A percentile compares a stretch with the other conserved stretches of the same genome.
Evolutionary conservation across 768 basidiomycete genomes (phyloP).

Genomic region (Heimioporus sp.): DNA sequence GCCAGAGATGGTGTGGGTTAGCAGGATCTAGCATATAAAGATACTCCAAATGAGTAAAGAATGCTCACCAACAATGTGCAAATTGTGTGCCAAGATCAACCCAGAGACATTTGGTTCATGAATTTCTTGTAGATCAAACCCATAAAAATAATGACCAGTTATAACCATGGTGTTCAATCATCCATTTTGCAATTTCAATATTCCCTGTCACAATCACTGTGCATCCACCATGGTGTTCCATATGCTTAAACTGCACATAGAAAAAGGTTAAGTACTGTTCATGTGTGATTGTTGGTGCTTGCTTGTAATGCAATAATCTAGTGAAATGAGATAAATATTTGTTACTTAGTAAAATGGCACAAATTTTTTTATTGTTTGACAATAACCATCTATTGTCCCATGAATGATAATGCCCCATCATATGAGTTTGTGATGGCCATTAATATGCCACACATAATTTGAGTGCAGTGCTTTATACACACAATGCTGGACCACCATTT

Average conservation of each 20-base stretch:
- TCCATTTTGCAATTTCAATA: constrained; percentile 21
- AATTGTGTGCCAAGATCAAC: constrained; percentile 42
- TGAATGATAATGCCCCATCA: too few species aligned
- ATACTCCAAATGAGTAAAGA: constrained; percentile 37
- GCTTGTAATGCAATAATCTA: constrained; percentile 23
- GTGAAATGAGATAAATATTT: too few species aligned
- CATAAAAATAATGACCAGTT: constrained; percentile 29
- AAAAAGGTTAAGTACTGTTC: constrained; percentile 26
- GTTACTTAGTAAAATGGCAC: too few species aligned
- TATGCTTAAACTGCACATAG: constrained; percentile 6
- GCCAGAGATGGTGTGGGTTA: constrained; percentile 40
- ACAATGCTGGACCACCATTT: not conserved
- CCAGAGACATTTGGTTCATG: constrained; percentile 44
- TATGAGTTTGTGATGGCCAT: too few species aligned
- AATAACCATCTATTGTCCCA: too few species aligned
- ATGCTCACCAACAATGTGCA: constrained; percentile 38
- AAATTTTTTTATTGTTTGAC: too few species aligned
- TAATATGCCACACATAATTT: not conserved
- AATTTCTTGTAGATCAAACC: constrained; percentile 40
- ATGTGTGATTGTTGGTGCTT: constrained; percentile 24
- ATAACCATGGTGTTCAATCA: constrained; percentile 25
- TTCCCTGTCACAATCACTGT: constrained; percentile 33
- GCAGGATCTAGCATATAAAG: constrained; percentile 32
- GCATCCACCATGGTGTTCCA: constrained; percentile 21
- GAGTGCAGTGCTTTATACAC: not conserved